phyloP scores from a whole-genome alignment of 2,329 filamentous ascomycete genomes.

The Nemania sp. region DNA sequence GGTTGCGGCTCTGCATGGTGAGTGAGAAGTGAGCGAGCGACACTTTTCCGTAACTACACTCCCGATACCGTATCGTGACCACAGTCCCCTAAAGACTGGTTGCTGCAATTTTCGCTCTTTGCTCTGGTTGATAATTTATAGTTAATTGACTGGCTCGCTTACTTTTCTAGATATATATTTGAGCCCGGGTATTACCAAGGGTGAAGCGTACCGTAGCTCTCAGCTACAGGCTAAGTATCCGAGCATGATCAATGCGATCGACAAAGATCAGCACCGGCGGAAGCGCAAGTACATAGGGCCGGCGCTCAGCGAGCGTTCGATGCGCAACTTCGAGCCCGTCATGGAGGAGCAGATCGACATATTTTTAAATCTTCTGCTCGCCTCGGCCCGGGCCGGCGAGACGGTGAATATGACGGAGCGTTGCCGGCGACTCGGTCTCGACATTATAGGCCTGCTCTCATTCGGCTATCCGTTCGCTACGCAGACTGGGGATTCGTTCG shows the following conservation, averaged over 20 bases:
- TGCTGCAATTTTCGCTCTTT: too few relatives aligned
- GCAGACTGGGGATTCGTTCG: slow-evolving; percentile 20
- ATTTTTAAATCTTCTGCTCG: slow-evolving; percentile 8
- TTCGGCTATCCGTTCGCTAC: slow-evolving; percentile 27
- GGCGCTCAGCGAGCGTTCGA: slow-evolving; percentile 19
- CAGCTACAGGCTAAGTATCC: not conserved
- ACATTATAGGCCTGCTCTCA: slow-evolving; percentile 23
- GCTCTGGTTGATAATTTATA: too few relatives aligned
- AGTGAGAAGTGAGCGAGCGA: not conserved
- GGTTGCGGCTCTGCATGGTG: not conserved
- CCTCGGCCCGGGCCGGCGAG: not conserved
- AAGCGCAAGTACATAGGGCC: slow-evolving; percentile 15
- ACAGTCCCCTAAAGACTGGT: too few relatives aligned
- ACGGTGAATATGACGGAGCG: slow-evolving; percentile 23
- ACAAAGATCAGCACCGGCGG: slow-evolving; percentile 8
- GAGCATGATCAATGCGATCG: slow-evolving; percentile 19
- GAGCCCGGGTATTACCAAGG: slow-evolving; percentile 19
- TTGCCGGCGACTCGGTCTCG: slow-evolving; percentile 14
- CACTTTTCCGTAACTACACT: too few relatives aligned
- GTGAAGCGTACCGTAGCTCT: slow-evolving; percentile 10
- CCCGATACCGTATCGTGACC: too few relatives aligned
- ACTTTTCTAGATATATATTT: slow-evolving; percentile 19
- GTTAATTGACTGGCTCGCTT: too few relatives aligned
- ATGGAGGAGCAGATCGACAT: slow-evolving; percentile 27
- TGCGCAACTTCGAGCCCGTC: slow-evolving; percentile 29